Conservation (phyloP, 495 filamentous ascomycete species). For the Recurvomyces mirabilis region DNA sequence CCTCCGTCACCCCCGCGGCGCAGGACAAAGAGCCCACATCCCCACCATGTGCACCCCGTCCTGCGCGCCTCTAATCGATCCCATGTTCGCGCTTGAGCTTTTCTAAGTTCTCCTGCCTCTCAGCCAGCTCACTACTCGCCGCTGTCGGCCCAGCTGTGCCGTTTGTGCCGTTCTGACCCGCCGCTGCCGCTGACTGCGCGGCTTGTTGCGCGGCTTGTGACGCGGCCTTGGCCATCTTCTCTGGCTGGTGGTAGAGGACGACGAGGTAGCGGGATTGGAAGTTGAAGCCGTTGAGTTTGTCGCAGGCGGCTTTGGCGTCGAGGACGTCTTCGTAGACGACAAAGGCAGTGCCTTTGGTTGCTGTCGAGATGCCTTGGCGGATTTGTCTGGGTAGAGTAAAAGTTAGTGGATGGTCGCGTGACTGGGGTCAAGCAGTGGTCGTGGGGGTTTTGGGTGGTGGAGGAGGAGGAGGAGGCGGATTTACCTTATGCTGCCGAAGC, state of each 20-base stretch:
- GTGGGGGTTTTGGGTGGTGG: too few relatives aligned
- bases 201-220: too few relatives aligned
- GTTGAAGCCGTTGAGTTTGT: constrained; percentile 99
- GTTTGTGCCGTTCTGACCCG: too few relatives aligned
- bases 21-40: constrained; percentile 4
- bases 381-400: constrained; percentile 61
- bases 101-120: constrained; percentile 94
- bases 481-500: not conserved
- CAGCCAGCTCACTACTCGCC: constrained; percentile 86
- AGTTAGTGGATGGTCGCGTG: constrained; percentile 6
- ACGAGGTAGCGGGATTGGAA: constrained; percentile 99
- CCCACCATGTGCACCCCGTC: constrained; percentile 10
- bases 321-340: constrained; percentile 99
- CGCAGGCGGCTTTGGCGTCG: constrained; percentile 96
- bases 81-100: constrained; percentile 94
- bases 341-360: constrained; percentile 96
- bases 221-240: constrained; percentile 87
- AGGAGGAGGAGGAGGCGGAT: constrained; percentile 57
- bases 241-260: constrained; percentile 95
- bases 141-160: too few relatives aligned
- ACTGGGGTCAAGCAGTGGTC: too few relatives aligned
- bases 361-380: constrained; percentile 91
- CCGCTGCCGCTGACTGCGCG: too few relatives aligned
- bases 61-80: constrained; percentile 69
- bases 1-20: too few relatives aligned